A percentile compares a stretch with the other conserved stretches of the same genome.
phyloP scores from a whole-genome alignment of 805 yeast genomes.

The Brettanomyces sp. region DNA sequence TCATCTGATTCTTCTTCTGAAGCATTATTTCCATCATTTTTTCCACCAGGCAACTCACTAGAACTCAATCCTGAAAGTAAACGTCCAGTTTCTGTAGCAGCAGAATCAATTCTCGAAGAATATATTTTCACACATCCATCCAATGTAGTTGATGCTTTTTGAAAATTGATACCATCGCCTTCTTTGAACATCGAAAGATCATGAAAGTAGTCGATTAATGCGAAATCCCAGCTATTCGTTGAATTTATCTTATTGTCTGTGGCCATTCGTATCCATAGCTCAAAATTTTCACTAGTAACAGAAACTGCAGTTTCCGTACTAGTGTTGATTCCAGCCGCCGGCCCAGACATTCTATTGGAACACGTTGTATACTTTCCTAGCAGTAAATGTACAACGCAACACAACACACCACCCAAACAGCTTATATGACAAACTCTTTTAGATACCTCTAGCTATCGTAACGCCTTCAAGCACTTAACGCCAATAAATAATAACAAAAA shows the following conservation, averaged over 20 bases:
- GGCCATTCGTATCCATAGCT: slow-evolving; percentile 75
- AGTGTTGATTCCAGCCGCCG: neutral
- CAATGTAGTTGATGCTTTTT: slow-evolving; percentile 80
- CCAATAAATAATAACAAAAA: too few species aligned
- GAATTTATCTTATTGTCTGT: slow-evolving; percentile 79
- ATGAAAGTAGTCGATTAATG: slow-evolving; percentile 84
- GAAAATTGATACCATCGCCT: slow-evolving; percentile 77
- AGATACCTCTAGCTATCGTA: too few species aligned
- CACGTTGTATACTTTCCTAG: too few species aligned
- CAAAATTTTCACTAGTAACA: slow-evolving; percentile 41
- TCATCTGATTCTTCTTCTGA: slow-evolving; percentile 12
- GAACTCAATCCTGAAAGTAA: slow-evolving; percentile 41
- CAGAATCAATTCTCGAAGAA: slow-evolving; percentile 84
- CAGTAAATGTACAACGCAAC: too few species aligned
- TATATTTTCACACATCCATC: slow-evolving; percentile 95
- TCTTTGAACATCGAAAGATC: slow-evolving; percentile 69
- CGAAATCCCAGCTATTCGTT: slow-evolving; percentile 83
- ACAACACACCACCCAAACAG: too few species aligned
- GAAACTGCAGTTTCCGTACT: slow-evolving; percentile 8
- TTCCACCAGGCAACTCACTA: slow-evolving; percentile 15
- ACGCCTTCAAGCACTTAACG: too few species aligned
- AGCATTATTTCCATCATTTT: slow-evolving; percentile 7
- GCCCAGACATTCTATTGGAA: neutral
- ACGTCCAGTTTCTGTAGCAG: slow-evolving; percentile 82
- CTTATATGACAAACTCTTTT: too few species aligned